Conservation (phyloP, 352 stramenopile genomes). For the Phytophthora tentaculata region DNA sequence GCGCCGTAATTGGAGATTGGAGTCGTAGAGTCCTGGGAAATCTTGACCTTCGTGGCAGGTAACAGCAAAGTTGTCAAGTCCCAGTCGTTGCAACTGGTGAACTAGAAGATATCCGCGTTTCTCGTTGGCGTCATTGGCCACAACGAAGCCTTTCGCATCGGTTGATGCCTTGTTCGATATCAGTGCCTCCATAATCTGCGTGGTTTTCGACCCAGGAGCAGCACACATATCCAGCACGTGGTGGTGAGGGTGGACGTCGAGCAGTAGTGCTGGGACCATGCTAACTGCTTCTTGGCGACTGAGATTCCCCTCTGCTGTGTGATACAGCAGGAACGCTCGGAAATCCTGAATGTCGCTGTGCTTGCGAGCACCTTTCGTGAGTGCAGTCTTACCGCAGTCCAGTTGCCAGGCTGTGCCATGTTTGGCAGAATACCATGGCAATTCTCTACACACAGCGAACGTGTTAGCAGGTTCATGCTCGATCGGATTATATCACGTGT, state of each 20-base stretch:
- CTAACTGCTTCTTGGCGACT: slow-evolving; percentile 97
- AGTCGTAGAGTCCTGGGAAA: slow-evolving; percentile 91
- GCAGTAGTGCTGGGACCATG: slow-evolving; percentile 97
- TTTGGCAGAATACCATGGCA: slow-evolving; percentile 66
- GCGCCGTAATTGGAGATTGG: slow-evolving; percentile 30
- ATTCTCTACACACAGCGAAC: slow-evolving; percentile 34
- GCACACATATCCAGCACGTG: slow-evolving; percentile 84
- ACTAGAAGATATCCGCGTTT: slow-evolving; percentile 98
- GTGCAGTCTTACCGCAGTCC: slow-evolving; percentile 67
- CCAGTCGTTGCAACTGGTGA: slow-evolving; percentile 88
- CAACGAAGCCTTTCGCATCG: slow-evolving; percentile 80
- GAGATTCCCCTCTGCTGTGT: slow-evolving; percentile 92
- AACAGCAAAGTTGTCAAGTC: slow-evolving; percentile 86
- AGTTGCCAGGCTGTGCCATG: slow-evolving; percentile 75
- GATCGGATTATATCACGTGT: neutral
- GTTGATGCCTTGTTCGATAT: slow-evolving; percentile 1
- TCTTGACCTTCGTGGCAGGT: slow-evolving; percentile 93
- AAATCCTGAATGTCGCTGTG: slow-evolving; percentile 82
- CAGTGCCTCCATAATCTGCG: slow-evolving; percentile 94
- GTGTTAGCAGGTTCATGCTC: neutral
- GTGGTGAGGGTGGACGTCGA: slow-evolving; percentile 92
- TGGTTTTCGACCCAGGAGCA: slow-evolving; percentile 98
- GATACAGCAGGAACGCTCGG: slow-evolving; percentile 92
- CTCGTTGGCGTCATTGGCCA: slow-evolving; percentile 96
- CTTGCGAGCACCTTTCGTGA: slow-evolving; percentile 64